Base-by-base conservation (phyloP, 2,329 filamentous ascomycete species). In the Trichoderma sp. region DNA sequence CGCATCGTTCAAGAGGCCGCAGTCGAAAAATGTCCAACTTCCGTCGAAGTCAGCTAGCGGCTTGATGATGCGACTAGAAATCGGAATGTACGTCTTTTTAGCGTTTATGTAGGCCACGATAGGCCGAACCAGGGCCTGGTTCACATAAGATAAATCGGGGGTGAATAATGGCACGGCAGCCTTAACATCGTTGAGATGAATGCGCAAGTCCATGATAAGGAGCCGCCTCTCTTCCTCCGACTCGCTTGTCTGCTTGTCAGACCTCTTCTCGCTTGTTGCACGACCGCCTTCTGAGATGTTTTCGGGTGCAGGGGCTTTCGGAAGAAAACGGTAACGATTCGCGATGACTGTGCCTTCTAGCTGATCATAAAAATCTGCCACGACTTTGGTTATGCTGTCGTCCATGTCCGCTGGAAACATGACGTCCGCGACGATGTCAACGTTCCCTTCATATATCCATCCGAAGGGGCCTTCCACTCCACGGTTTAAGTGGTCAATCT, bases 101-200 rank as follows among this genome's bases (percentile, higher is more conserved):
- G 93, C 92, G 80, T 99, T 99, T 81, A 99, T 98, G 79, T 98
- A 99, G 7, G 96, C 96, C 52, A 99, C 94, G 71, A 99, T 99
- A 19, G 96, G 96, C 5, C 96, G 89, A 43, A 98, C 93, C 5
- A 98, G 89, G 1, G 96, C 94, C 79, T 97, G 96, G 80, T 97
- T 98, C 75, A 97, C 92, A 79, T 98, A 99, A 0, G 93, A 96
- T 60, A 98, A 88, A 77, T 97, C 92, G 19, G 89, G 91, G 1
- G 92, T 97, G 82, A 99, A 98, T 62, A 98, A 87, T 0, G 96
- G 96, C 1, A 99, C 94, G 3, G 92, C 91, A 33, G 96, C 96
- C 74, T 94, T 93, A 56, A 97, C 94, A 73, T 97, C 93, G 81
- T 97, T 98, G 71, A 99, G 88, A 77, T 97, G 92, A 71, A 98